Base-by-base conservation (phyloP, 2,329 filamentous ascomycete genomes). In the Neonectria coccinea region DNA sequence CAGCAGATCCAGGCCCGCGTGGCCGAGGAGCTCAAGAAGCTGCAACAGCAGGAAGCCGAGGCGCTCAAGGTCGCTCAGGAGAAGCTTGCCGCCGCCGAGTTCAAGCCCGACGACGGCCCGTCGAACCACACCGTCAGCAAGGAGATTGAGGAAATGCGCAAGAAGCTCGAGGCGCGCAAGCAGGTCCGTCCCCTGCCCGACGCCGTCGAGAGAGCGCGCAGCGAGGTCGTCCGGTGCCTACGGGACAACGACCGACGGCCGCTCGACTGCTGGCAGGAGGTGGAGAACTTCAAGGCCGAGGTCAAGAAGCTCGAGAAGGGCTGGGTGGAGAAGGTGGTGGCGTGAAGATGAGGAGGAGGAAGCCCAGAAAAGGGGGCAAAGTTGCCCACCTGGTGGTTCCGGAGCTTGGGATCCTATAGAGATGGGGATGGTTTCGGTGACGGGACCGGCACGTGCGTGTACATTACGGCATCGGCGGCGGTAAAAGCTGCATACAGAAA, bases 191-290 rank as follows among this genome's bases (percentile, higher is more conserved):
- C 90, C 70, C 78, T 93, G 70, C 92, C 94, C 71, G 88, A 90
- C 67, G 82, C 82, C 55, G 89, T 97, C 53, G 89, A 93, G 80
- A 86, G 84, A 77, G 92, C 94, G 20, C 91, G 93, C 79, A 84
- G 88, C 71, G 88, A 90, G 64, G 89, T 97, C 60, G 88, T 96
- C 67, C 86, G 87, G 73, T 98, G 95, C 79, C 83, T 98, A 83
- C 85, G 92, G 67, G 86, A 91, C 75, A 91, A 97, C 79, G 94
- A 97, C 80, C 86, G 93, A 69, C 87, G 93, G 79, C 94, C 95
- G 77, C 83, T 97, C 77, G 92, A 97, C 83, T 98, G 95, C 86
- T 97, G 92, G 92, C 87, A 90, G 80, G 94, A 97, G 86, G 93
- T 97, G 25, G 91, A 97, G 82, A 85, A 84, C 20, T 98, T 98